These are phyloP conservation scores for Helicostylum pulchrum DNA, from an alignment of 192 early-diverging fungal genomes.

Conservation along the genomic window DNA sequence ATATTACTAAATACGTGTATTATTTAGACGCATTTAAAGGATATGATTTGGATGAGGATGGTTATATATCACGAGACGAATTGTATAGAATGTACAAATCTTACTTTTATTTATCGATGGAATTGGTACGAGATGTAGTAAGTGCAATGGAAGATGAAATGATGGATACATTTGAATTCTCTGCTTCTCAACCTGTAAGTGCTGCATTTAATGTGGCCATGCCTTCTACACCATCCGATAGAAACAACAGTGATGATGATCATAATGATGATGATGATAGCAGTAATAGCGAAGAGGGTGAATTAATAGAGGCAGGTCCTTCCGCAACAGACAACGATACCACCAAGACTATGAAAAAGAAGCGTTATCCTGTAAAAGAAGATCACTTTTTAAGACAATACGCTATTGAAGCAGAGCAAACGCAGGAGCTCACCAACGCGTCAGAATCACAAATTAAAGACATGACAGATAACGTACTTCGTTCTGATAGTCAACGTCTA, in stretches of 20 bases:
- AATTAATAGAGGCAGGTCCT: neutral
- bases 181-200: constrained; percentile 80
- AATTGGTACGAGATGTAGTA: constrained; percentile 84
- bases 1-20: neutral
- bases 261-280: constrained; percentile 21
- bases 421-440: neutral
- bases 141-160: constrained; percentile 87
- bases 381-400: constrained; percentile 26
- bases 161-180: constrained; percentile 79
- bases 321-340: neutral
- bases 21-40: constrained; percentile 78
- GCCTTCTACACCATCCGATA: constrained; percentile 43
- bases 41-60: constrained; percentile 90
- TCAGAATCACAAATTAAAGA: neutral
- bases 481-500: constrained; percentile 3
- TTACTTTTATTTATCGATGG: constrained; percentile 87
- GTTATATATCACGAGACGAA: constrained; percentile 78
- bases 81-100: constrained; percentile 89
- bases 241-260: constrained; percentile 18
- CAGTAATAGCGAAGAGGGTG: neutral
- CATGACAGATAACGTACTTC: neutral
- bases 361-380: constrained; percentile 18
- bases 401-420: constrained; percentile 11
- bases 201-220: constrained; percentile 87
- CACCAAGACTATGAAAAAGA: neutral